Evolutionary conservation across 2,329 filamentous ascomycete species (phyloP).

Genomic region (Stromatinia cepivora): DNA sequence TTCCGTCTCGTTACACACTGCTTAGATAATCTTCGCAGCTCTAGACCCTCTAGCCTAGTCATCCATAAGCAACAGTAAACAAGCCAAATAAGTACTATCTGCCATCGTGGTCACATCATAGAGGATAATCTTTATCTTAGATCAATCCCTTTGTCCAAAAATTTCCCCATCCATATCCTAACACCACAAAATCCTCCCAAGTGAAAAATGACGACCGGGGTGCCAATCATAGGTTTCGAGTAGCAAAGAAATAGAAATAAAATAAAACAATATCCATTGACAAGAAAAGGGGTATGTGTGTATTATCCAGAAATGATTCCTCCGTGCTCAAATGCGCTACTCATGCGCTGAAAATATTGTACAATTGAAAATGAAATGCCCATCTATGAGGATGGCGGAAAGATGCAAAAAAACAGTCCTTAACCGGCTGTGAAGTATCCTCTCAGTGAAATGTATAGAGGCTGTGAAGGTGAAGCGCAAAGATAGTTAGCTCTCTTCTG

Average conservation of each 20-base stretch:
- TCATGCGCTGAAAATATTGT: slow-evolving; percentile 5
- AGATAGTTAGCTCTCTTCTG: slow-evolving; percentile 37
- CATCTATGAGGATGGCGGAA: not conserved
- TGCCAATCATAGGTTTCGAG: not conserved
- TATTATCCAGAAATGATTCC: slow-evolving; percentile 1
- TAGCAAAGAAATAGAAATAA: not conserved
- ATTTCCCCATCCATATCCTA: not conserved
- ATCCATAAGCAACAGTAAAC: not conserved
- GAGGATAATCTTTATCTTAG: not conserved
- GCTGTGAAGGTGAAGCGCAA: not conserved
- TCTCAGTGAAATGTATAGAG: not conserved
- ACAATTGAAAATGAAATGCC: slow-evolving; percentile 1
- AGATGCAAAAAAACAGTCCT: not conserved
- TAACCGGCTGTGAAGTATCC: not conserved
- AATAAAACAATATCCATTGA: slow-evolving; percentile 7
- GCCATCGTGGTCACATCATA: slow-evolving; percentile 14
- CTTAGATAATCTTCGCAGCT: not conserved
- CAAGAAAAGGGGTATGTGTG: slow-evolving; percentile 10
- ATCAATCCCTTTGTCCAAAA: not conserved
- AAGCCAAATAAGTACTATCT: not conserved
- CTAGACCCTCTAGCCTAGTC: not conserved
- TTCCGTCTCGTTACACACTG: not conserved
- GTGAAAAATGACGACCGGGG: not conserved
- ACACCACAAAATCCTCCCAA: not conserved
- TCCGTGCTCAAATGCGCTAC: slow-evolving; percentile 12